Conservation (phyloP, 306 rosid genomes). For the Alnus rubra region DNA sequence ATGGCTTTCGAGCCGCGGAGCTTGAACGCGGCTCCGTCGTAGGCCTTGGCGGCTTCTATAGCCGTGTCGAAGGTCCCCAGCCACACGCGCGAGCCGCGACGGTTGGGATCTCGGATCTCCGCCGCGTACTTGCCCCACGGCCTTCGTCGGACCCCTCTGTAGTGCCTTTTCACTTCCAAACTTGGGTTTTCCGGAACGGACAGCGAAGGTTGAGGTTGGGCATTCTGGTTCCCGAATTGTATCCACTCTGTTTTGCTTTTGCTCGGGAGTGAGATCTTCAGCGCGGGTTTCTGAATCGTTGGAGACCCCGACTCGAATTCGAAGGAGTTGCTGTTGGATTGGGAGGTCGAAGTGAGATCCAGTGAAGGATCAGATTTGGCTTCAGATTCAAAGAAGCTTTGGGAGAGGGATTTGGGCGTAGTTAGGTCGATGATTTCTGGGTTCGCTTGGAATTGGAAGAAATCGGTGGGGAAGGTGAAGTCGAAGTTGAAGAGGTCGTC, state of each 20-base stretch:
- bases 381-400: constrained; percentile 14
- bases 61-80: constrained; percentile 84
- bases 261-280: constrained; percentile 58
- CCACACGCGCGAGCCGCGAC: constrained; percentile 78
- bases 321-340: constrained; percentile 1
- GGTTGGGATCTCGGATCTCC: constrained; percentile 83
- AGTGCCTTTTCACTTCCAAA: constrained; percentile 33
- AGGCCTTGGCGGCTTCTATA: constrained; percentile 81
- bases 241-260: constrained; percentile 67
- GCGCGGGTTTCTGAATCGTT: constrained; percentile 47
- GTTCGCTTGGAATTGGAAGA: constrained; percentile 43
- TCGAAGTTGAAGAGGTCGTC: constrained; percentile 33
- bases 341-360: neutral
- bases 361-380: constrained; percentile 6
- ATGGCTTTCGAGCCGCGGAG: constrained; percentile 85
- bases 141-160: constrained; percentile 74
- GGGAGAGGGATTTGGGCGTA: constrained; percentile 26
- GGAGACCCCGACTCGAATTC: constrained; percentile 22
- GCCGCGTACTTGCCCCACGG: constrained; percentile 95
- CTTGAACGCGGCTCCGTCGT: constrained; percentile 77
- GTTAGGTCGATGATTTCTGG: constrained; percentile 44
- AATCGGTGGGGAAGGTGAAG: constrained; percentile 17
- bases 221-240: constrained; percentile 39
- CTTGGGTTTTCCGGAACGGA: neutral
- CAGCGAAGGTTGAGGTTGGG: neutral